Percentiles rank a stretch among this genome's conserved stretches.
Conservation (phyloP, 176 grass and related monocot species). For the Phoenix dactylifera region DNA sequence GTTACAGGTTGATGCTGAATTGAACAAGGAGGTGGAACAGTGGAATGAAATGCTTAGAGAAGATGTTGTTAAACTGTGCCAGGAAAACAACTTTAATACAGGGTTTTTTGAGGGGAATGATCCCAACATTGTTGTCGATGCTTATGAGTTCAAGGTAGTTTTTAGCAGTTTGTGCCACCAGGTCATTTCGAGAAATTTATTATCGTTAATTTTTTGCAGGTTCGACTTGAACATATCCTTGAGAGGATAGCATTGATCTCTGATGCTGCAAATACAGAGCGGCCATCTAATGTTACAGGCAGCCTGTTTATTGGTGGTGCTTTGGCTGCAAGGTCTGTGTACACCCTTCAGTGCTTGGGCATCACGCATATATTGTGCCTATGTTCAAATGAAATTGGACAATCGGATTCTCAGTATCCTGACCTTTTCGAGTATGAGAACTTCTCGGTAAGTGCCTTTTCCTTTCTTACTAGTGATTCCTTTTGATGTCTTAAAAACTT, state of each 20-base stretch:
- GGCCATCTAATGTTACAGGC: constrained; percentile 66
- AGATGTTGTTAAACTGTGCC: constrained; percentile 85
- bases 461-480: not conserved
- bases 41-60: constrained; percentile 68
- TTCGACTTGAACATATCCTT: constrained; percentile 90
- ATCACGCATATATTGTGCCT: constrained; percentile 94
- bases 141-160: constrained; percentile 75
- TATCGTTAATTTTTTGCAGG: constrained; percentile 31
- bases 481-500: not conserved
- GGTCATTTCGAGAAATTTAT: too few species aligned
- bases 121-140: constrained; percentile 80
- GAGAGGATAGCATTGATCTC: constrained; percentile 86
- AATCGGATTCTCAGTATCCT: constrained; percentile 94
- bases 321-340: constrained; percentile 83
- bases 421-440: constrained; percentile 92
- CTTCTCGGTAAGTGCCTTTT: constrained; percentile 66
- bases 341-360: constrained; percentile 81
- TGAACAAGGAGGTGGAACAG: constrained; percentile 68
- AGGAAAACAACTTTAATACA: constrained; percentile 87
- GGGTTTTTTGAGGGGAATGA: constrained; percentile 88
- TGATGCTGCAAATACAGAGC: constrained; percentile 80
- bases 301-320: constrained; percentile 84
- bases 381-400: constrained; percentile 98
- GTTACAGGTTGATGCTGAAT: constrained; percentile 56
- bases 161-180: too few species aligned